Evolutionary conservation across 1,284 basidiomycete genomes (phyloP).

Genomic region (Irpex sp.): DNA sequence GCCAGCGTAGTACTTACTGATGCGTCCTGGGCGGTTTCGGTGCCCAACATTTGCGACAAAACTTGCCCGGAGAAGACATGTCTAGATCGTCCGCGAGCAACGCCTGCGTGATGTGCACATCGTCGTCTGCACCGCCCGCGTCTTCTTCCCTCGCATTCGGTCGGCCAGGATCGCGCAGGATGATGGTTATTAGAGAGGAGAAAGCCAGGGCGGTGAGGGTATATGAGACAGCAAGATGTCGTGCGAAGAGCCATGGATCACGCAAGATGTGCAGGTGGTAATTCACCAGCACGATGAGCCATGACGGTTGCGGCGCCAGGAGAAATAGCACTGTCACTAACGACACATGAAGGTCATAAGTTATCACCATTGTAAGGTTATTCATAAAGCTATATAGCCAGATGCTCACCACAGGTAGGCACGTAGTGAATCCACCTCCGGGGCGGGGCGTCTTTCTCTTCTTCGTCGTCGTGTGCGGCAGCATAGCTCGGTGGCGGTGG

Average conservation of each 20-base stretch:
- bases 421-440: slow-evolving; percentile 57
- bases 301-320: slow-evolving; percentile 68
- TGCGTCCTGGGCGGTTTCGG: slow-evolving; percentile 83
- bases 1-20: slow-evolving; percentile 38
- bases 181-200: slow-evolving; percentile 67
- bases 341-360: slow-evolving; percentile 4
- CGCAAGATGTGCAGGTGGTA: slow-evolving; percentile 58
- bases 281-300: slow-evolving; percentile 60
- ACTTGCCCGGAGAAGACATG: slow-evolving; percentile 47
- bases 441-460: slow-evolving; percentile 40
- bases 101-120: slow-evolving; percentile 57
- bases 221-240: slow-evolving; percentile 57
- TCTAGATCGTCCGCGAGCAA: slow-evolving; percentile 52
- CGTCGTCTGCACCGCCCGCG: slow-evolving; percentile 35
- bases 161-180: slow-evolving; percentile 71
- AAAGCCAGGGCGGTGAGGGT: slow-evolving; percentile 63
- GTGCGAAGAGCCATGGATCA: slow-evolving; percentile 40
- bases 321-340: slow-evolving; percentile 58
- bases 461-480: slow-evolving; percentile 26
- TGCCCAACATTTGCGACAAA: slow-evolving; percentile 76
- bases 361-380: background rate
- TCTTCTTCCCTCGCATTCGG: slow-evolving; percentile 24
- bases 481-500: slow-evolving; percentile 18
- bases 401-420: slow-evolving; percentile 48
- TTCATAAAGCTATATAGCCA: background rate